A percentile compares a stretch with the other conserved stretches of the same genome.
phyloP scores from a whole-genome alignment of 257 asterid genomes.

The Eucommia ulmoides region DNA sequence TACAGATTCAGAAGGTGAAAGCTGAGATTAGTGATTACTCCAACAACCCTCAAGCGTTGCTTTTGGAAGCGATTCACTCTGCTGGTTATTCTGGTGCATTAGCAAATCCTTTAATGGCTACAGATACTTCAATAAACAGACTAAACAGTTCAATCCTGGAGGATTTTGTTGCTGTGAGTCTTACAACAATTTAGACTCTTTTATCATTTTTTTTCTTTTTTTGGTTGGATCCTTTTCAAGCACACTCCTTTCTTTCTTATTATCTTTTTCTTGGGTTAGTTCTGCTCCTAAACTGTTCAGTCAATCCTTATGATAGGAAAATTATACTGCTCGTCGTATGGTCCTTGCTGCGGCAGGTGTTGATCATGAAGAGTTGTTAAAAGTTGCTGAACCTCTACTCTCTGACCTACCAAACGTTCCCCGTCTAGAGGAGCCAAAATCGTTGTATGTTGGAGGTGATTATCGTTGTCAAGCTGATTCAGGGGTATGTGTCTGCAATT shows the following conservation, averaged over 20 bases:
- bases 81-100: background rate
- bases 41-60: background rate
- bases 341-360: slow-evolving; percentile 88
- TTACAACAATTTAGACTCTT: background rate
- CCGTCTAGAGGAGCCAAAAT: slow-evolving; percentile 32
- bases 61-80: background rate
- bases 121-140: background rate
- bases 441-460: slow-evolving; percentile 78
- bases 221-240: background rate
- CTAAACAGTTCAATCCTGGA: slow-evolving; percentile 14
- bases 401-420: slow-evolving; percentile 48
- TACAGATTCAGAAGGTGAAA: background rate
- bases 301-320: slow-evolving; percentile 31
- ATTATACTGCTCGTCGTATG: slow-evolving; percentile 74
- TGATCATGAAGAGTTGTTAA: slow-evolving; percentile 67
- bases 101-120: background rate
- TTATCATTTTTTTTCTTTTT: background rate
- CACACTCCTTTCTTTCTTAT: slow-evolving; percentile 3
- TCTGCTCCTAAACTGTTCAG: slow-evolving; percentile 10
- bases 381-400: slow-evolving; percentile 73
- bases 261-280: slow-evolving; percentile 1
- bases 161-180: slow-evolving; percentile 70
- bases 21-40: background rate
- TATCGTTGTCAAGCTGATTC: slow-evolving; percentile 57
- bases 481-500: slow-evolving; percentile 46